Base-by-base conservation (phyloP, 768 basidiomycete genomes). In the Auricularia sp. region DNA sequence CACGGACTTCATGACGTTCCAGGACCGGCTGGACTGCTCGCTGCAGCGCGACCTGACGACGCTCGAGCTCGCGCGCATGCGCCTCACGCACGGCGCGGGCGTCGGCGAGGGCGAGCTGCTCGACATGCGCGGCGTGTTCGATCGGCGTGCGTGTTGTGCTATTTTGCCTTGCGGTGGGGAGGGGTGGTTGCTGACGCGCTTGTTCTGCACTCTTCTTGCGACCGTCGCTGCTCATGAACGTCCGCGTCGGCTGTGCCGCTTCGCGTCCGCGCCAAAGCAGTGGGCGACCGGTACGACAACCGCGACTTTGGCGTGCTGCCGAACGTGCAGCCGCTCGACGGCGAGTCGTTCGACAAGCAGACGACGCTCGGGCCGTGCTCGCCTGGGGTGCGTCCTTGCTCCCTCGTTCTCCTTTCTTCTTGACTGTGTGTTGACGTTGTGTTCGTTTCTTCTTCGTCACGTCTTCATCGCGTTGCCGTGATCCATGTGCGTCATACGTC, bases 61-160 rank as follows among this genome's bases (percentile, higher is more conserved):
- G 71, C 76, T 94, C 68, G 93, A 96, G 72, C 86, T 93, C 70
- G 81, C 93, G 42, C 84, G 92, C 63, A 92, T 93, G 87, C 84
- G 88, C 21, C 76, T 93, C 12, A 77, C 86, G 1, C 88, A 91
- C 62, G 93, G 93, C 71, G 76, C 79, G 18, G 79, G 91, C 62
- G 83, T 78, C 56, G 79, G 87, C 7, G 88, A 91, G 67, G 85
- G 88, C 82, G 91, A 93, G 70, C 79, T 93, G 36, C 87, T 91
- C 65, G 90, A 92, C 67, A 76, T 93, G 63, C 90, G 89, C 71
- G 90, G 92, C 71, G 84, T 90, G 70, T 88, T 90, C 70, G 87
- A 90, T 70, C 83, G 88, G 62, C 76, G 87, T 88, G 68, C 65
- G 84, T 23, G 23, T 23, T 23, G 23, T 23, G 23, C 23, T 23